Percentiles rank a stretch among this genome's conserved stretches.
These are phyloP conservation scores for Botrytis aclada DNA, from an alignment of 2,329 filamentous ascomycete genomes.

Conservation along the genomic window DNA sequence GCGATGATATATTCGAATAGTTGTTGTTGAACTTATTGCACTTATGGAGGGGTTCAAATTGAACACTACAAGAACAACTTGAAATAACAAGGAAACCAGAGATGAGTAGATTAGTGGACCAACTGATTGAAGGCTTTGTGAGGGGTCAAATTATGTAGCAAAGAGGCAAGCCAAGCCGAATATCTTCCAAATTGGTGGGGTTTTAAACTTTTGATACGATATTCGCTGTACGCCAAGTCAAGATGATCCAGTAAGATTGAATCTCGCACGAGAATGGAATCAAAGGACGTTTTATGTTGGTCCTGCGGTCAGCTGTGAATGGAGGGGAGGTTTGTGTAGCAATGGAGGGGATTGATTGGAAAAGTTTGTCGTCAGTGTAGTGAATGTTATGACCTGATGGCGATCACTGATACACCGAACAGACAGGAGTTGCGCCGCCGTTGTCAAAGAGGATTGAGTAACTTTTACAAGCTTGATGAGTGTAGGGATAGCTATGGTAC, in stretches of 20 bases:
- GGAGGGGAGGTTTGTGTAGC: neutral
- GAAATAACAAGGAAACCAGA: neutral
- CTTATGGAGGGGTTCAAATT: conserved; percentile 18
- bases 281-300: neutral
- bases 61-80: neutral
- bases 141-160: conserved; percentile 2
- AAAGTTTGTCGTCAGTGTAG: neutral
- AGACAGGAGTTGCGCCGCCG: neutral
- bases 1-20: conserved; percentile 2
- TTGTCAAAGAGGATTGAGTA: neutral
- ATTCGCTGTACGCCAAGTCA: conserved; percentile 6
- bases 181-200: conserved; percentile 9
- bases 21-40: too few relatives aligned
- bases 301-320: neutral
- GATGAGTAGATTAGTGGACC: neutral
- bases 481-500: neutral
- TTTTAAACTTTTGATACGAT: neutral
- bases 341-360: neutral
- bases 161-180: neutral
- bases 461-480: neutral
- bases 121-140: neutral
- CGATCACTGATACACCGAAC: neutral
- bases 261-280: neutral
- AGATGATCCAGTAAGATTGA: conserved; percentile 1
- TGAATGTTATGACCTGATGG: neutral